These are phyloP conservation scores for Naematelia aurantialba DNA, from an alignment of 768 basidiomycete species.

Conservation along the genomic window DNA sequence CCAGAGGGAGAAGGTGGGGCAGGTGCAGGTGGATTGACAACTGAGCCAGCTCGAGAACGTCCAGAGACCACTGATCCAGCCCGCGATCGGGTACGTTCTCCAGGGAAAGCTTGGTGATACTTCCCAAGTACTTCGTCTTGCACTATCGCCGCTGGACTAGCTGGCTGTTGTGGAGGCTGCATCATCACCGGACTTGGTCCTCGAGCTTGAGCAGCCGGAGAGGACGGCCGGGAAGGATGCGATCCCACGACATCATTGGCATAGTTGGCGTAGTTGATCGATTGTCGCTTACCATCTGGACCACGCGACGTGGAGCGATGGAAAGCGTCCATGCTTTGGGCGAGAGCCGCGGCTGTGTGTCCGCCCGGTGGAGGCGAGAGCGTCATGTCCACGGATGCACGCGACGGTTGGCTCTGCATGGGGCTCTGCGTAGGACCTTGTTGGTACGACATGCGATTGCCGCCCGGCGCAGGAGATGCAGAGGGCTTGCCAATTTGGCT, in stretches of 20 bases:
- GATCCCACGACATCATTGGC: constrained; percentile 75
- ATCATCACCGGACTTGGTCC: constrained; percentile 61
- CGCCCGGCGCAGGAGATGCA: constrained; percentile 31
- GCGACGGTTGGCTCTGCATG: constrained; percentile 4
- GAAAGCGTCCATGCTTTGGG: constrained; percentile 51
- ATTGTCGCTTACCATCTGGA: constrained; percentile 27
- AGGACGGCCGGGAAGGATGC: constrained; percentile 67
- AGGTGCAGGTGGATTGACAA: constrained; percentile 36
- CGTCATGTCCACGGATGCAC: constrained; percentile 19
- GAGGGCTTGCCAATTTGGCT: constrained; percentile 27
- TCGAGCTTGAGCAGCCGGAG: constrained; percentile 54
- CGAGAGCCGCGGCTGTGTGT: constrained; percentile 50
- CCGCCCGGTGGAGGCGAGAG: constrained; percentile 47
- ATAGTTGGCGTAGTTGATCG: constrained; percentile 66
- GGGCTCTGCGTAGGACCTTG: constrained; percentile 10
- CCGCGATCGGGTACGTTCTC: constrained; percentile 53
- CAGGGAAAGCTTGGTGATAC: constrained; percentile 83
- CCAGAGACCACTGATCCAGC: constrained; percentile 35
- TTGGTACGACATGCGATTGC: constrained; percentile 34
- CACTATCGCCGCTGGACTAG: constrained; percentile 52
- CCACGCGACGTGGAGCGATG: constrained; percentile 38
- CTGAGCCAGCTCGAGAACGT: constrained; percentile 29
- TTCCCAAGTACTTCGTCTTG: constrained; percentile 64
- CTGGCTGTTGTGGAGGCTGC: constrained; percentile 57
- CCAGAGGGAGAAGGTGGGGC: constrained; percentile 34